phyloP scores from a whole-genome alignment of 495 filamentous ascomycete genomes.

The Pyronema domesticum region DNA sequence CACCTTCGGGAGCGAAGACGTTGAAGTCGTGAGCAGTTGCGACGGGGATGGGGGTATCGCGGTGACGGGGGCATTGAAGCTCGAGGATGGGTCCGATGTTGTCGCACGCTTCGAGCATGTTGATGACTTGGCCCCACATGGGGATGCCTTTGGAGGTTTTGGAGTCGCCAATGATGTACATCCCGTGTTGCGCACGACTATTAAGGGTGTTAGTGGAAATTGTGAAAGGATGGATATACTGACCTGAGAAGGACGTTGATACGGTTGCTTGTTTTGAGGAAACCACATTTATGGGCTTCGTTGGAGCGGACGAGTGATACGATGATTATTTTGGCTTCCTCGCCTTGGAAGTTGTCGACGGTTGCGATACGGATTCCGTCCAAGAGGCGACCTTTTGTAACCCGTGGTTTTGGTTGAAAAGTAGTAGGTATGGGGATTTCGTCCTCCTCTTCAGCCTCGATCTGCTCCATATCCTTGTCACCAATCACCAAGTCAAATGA shows the following conservation, averaged over 20 bases:
- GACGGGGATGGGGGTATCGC: slow-evolving; percentile 37
- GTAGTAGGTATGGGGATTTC: slow-evolving; percentile 4
- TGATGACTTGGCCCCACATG: slow-evolving; percentile 55
- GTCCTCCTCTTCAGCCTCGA: slow-evolving; percentile 31
- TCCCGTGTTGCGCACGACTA: slow-evolving; percentile 56
- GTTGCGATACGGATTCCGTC: slow-evolving; percentile 55
- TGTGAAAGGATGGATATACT: neutral
- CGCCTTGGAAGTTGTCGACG: slow-evolving; percentile 75
- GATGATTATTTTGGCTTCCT: slow-evolving; percentile 66
- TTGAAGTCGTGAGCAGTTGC: slow-evolving; percentile 45
- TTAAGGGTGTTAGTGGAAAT: slow-evolving; percentile 3
- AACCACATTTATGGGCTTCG: slow-evolving; percentile 42
- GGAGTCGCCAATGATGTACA: slow-evolving; percentile 71
- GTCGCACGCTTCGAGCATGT: slow-evolving; percentile 32
- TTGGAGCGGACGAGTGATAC: slow-evolving; percentile 72
- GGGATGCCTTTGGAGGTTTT: slow-evolving; percentile 42
- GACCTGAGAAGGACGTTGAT: slow-evolving; percentile 60
- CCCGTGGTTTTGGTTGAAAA: neutral
- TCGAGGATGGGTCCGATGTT: slow-evolving; percentile 39
- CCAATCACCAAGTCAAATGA: slow-evolving; percentile 44
- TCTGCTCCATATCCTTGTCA: slow-evolving; percentile 46
- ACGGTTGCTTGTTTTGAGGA: slow-evolving; percentile 54
- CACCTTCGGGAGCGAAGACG: slow-evolving; percentile 48
- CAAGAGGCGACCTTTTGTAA: slow-evolving; percentile 36
- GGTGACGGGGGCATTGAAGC: slow-evolving; percentile 52